Conservation (phyloP, 768 basidiomycete genomes). For the Asterophora parasitica region DNA sequence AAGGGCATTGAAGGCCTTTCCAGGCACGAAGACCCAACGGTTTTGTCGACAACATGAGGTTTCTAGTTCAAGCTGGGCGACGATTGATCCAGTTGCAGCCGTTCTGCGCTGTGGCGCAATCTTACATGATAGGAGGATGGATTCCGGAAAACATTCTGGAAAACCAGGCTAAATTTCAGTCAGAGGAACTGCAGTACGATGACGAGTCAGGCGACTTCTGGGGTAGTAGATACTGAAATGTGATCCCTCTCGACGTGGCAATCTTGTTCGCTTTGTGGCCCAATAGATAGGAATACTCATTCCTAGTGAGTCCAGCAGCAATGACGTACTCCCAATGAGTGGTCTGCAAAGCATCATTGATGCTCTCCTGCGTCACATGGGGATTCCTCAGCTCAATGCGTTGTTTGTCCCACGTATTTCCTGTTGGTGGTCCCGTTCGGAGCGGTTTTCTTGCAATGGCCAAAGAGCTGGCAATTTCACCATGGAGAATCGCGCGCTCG, state of each 20-base stretch:
- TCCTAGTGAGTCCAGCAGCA: neutral
- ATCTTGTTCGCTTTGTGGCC: neutral
- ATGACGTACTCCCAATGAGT: slow-evolving; percentile 7
- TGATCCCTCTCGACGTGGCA: slow-evolving; percentile 2
- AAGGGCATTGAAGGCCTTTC: slow-evolving; percentile 90
- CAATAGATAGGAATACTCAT: too few species aligned
- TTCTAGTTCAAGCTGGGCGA: too few species aligned
- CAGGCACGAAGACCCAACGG: slow-evolving; percentile 69
- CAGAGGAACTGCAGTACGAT: too few species aligned
- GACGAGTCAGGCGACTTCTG: too few species aligned
- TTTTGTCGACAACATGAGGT: too few species aligned
- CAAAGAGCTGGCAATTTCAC: slow-evolving; percentile 4
- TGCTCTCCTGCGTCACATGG: neutral
- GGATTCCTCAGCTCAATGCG: slow-evolving; percentile 2
- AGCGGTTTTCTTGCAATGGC: neutral
- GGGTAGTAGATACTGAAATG: too few species aligned
- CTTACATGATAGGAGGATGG: too few species aligned
- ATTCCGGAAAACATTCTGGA: too few species aligned
- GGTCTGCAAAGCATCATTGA: slow-evolving; percentile 2
- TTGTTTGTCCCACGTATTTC: neutral
- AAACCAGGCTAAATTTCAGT: too few species aligned
- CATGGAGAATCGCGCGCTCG: neutral
- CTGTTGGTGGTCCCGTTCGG: neutral
- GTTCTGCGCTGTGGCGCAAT: too few species aligned
- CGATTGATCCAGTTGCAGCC: too few species aligned